Conservation (phyloP, 208 protist genomes). For the Leishmania lainsoni region DNA sequence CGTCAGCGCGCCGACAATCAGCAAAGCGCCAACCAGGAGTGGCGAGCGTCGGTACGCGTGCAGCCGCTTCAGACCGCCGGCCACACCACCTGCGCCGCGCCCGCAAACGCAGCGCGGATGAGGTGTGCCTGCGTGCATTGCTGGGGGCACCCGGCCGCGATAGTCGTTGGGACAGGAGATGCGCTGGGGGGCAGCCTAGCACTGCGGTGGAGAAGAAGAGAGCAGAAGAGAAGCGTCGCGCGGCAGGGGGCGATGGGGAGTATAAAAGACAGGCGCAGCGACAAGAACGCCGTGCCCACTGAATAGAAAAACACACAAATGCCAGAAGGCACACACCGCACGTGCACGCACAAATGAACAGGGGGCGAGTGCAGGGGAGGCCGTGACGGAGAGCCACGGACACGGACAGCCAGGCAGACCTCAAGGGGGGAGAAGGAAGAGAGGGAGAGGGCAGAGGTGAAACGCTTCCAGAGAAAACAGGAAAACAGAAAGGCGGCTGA, state of each 20-base stretch:
- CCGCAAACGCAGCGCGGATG: no score
- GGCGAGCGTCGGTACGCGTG: no score
- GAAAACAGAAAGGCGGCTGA: not conserved
- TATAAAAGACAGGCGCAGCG: no score
- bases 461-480: not conserved
- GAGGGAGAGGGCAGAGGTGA: not conserved
- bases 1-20: not conserved
- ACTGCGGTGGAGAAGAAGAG: not conserved
- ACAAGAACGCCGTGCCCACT: no score
- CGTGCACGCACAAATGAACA: not conserved
- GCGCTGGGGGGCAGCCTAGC: no score
- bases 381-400: not conserved
- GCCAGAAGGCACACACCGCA: no score
- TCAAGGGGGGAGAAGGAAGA: not conserved
- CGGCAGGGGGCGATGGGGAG: not conserved
- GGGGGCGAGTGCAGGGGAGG: not conserved
- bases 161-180: no score
- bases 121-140: no score
- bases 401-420: not conserved
- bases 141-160: no score
- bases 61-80: no score
- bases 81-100: no score
- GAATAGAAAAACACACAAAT: no score
- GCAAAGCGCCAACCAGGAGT: not conserved
- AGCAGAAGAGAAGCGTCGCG: not conserved